Evolutionary conservation across 352 stramenopile species (phyloP), one percentile per base, ranked within the genome.

Genomic region (Ophiocytium majus): DNA sequence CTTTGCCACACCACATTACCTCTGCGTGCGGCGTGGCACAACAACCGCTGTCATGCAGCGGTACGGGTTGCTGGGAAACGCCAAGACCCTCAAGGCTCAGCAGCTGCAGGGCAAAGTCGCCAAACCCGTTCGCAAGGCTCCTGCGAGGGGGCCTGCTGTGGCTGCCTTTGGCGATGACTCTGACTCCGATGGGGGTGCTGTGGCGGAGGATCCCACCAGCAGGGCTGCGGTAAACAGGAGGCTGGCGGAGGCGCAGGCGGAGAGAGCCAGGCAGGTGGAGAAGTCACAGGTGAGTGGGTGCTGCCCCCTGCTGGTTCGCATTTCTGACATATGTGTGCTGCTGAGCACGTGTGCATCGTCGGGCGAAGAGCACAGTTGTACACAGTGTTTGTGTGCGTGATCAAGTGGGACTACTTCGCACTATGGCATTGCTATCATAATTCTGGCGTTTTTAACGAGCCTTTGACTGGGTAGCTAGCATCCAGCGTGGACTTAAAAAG

Each of bases 161-260:
- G 32, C 66, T 17, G 66, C 66, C 32, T 88, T 88, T 34, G 79
- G 35, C 23, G 33, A 35, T 31, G 75, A 86, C 76, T 66, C 66
- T 49, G 74, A 88, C 63, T 84, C 71, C 35, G 83, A 87, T 82
- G 84, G 84, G 17, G 63, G 75, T 31, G 80, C 78, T 23, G 80
- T 35, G 17, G 76, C 19, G 14, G 71, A 82, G 0, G 80, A 88
- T 43, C 43, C 50, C 32, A 86, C 43, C n/a, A 82, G 82, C 35
- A 82, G 84, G 63, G 50, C 80, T 0, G 84, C 84, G 1, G 84
- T 88, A 0, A 88, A 88, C 76, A 81, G 82, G 64, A 64, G 84
- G 23, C 80, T 88, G 14, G 80, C 84, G n/a, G 84, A 79, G 10
- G 82, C 82, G 32, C 79, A 82, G 32, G 84, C 80, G 32, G 83